Evolutionary conservation across 176 grass and related monocot species (phyloP).

Genomic region (Echinochloa phyllopogon): DNA sequence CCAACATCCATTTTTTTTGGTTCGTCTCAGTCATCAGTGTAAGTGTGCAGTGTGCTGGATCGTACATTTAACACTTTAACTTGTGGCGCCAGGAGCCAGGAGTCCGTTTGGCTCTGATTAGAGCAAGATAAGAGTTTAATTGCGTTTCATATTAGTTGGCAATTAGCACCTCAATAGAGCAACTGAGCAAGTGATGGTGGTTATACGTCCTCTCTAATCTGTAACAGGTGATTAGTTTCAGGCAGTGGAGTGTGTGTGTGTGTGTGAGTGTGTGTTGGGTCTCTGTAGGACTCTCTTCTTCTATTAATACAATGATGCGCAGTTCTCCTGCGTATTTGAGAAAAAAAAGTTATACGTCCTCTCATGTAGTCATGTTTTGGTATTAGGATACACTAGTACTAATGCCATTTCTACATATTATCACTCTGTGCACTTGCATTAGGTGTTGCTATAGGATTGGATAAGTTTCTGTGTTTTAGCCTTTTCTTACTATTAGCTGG

Average conservation of each 20-base stretch:
- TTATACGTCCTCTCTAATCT: too few species aligned
- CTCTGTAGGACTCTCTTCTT: too few species aligned
- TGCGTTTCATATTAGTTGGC: background rate
- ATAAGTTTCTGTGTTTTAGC: background rate
- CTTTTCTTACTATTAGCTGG: background rate
- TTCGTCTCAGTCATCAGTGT: background rate
- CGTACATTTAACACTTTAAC: background rate
- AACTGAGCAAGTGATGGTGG: background rate
- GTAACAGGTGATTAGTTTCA: too few species aligned
- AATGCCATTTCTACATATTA: background rate
- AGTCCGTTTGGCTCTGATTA: background rate
- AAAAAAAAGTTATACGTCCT: too few species aligned
- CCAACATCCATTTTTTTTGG: background rate
- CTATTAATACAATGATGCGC: too few species aligned
- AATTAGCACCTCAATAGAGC: conserved; percentile 5
- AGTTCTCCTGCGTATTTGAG: too few species aligned
- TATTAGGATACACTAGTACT: background rate
- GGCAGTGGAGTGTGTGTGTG: too few species aligned
- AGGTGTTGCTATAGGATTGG: background rate
- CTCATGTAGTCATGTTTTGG: background rate
- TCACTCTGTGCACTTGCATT: background rate
- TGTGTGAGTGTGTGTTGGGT: too few species aligned
- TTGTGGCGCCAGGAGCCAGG: background rate
- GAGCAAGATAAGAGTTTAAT: background rate
- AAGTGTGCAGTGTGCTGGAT: background rate